phyloP scores from a whole-genome alignment of 2,329 filamentous ascomycete species.

The Pseudofabraea citricarpa region DNA sequence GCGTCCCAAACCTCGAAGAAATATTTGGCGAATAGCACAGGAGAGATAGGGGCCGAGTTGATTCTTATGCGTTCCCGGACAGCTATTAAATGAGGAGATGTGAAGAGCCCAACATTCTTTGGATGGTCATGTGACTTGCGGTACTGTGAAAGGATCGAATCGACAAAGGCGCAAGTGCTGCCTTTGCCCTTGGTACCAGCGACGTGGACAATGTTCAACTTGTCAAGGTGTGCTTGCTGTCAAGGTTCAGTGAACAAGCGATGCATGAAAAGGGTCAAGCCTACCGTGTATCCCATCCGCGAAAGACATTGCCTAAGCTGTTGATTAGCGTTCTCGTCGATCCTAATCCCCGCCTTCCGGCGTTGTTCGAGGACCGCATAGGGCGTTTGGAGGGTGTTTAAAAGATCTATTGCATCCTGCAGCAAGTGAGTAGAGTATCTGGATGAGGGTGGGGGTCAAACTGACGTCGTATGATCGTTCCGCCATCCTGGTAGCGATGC shows the following conservation, averaged over 20 bases:
- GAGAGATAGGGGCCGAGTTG: constrained; percentile 51
- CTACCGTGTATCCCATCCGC: constrained; percentile 69
- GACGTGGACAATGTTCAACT: constrained; percentile 65
- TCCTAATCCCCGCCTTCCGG: constrained; percentile 64
- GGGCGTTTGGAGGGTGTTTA: constrained; percentile 90
- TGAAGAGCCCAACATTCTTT: constrained; percentile 54
- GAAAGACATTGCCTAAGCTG: constrained; percentile 77
- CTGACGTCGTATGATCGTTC: no score
- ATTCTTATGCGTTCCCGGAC: constrained; percentile 65
- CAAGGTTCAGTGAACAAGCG: neutral
- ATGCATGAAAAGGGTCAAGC: constrained; percentile 6
- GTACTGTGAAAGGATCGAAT: constrained; percentile 55
- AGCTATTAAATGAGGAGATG: constrained; percentile 62
- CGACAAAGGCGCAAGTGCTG: constrained; percentile 64
- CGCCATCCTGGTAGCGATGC: no score
- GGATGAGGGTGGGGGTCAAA: no score
- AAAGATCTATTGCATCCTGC: constrained; percentile 79
- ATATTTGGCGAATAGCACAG: constrained; percentile 56
- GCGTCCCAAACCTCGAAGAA: constrained; percentile 66
- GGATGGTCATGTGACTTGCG: constrained; percentile 27
- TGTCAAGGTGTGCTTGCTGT: constrained; percentile 36
- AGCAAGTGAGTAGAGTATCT: neutral
- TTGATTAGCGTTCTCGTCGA: constrained; percentile 65
- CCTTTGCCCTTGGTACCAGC: constrained; percentile 77
- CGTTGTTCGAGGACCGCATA: constrained; percentile 76